These are phyloP conservation scores for Zasmidium citrigriseum DNA, from an alignment of 2,329 filamentous ascomycete genomes.

Conservation along the genomic window DNA sequence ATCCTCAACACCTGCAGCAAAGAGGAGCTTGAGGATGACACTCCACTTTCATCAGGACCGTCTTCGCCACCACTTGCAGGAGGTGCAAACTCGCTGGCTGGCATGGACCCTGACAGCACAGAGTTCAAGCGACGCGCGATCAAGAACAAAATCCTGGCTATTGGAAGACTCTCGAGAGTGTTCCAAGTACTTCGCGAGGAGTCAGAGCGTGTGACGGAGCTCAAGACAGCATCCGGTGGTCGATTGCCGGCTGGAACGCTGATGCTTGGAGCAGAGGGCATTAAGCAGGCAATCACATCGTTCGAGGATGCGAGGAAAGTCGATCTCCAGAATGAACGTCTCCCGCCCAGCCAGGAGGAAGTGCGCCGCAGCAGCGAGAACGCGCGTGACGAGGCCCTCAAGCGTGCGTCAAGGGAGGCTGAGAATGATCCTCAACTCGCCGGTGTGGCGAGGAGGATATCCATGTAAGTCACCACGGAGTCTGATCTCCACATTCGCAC, in stretches of 20 bases:
- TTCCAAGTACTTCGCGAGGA: slow-evolving; percentile 98
- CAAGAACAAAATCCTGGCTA: slow-evolving; percentile 99
- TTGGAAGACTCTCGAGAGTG: slow-evolving; percentile 91
- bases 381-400: slow-evolving; percentile 77
- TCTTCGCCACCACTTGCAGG: slow-evolving; percentile 68
- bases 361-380: slow-evolving; percentile 80
- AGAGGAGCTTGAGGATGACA: slow-evolving; percentile 88
- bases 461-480: slow-evolving; percentile 75
- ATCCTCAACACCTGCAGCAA: slow-evolving; percentile 99
- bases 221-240: slow-evolving; percentile 94
- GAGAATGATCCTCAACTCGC: slow-evolving; percentile 89
- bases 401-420: slow-evolving; percentile 82
- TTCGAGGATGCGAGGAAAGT: slow-evolving; percentile 98
- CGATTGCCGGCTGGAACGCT: slow-evolving; percentile 91
- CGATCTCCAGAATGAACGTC: slow-evolving; percentile 91
- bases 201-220: slow-evolving; percentile 92
- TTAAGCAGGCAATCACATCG: slow-evolving; percentile 95
- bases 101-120: slow-evolving; percentile 76
- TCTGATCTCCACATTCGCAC: not conserved
- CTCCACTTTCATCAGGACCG: slow-evolving; percentile 72
- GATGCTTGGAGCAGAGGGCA: slow-evolving; percentile 96
- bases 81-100: slow-evolving; percentile 25
- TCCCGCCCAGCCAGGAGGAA: slow-evolving; percentile 91
- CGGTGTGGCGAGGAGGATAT: slow-evolving; percentile 84
- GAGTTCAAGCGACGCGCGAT: slow-evolving; percentile 95